phyloP scores from a whole-genome alignment of 345 rosid genomes.

The Aethionema arabicum region DNA sequence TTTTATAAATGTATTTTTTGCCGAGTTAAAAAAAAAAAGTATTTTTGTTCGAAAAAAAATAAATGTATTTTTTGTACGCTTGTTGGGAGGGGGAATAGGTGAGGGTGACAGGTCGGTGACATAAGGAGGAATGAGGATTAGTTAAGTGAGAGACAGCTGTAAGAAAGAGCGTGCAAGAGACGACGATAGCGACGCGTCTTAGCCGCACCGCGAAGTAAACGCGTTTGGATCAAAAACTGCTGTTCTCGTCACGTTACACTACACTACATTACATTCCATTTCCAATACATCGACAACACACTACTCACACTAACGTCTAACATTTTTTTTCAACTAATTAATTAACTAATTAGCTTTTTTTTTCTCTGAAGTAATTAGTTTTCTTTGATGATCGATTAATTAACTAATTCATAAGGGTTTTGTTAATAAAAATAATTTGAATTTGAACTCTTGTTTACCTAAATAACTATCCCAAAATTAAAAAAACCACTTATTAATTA shows the following conservation, averaged over 20 bases:
- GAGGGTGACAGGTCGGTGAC: slow-evolving; percentile 33
- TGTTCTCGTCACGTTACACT: slow-evolving; percentile 36
- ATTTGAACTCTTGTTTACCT: too few species aligned
- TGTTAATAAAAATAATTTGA: too few species aligned
- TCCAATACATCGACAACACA: slow-evolving; percentile 30
- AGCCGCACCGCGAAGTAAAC: slow-evolving; percentile 38
- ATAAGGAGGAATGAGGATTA: slow-evolving; percentile 24
- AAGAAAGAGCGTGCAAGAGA: slow-evolving; percentile 34
- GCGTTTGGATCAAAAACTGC: slow-evolving; percentile 38
- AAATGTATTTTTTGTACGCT: too few species aligned
- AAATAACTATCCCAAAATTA: too few species aligned
- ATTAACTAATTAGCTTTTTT: slow-evolving; percentile 12
- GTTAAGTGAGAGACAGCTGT: slow-evolving; percentile 33
- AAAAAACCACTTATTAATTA: too few species aligned
- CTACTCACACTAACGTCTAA: background rate
- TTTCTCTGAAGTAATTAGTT: too few species aligned
- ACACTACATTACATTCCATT: slow-evolving; percentile 25
- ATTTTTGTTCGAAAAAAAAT: too few species aligned
- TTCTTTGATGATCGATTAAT: too few species aligned
- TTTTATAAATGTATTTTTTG: too few species aligned
- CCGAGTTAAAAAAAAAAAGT: too few species aligned
- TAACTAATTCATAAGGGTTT: too few species aligned
- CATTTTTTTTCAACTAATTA: slow-evolving; percentile 17
- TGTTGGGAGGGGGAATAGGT: background rate
- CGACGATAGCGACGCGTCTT: slow-evolving; percentile 38